These are phyloP conservation scores for Dactylellina haptotyla DNA, from an alignment of 2,329 filamentous ascomycete species.

Conservation along the genomic window DNA sequence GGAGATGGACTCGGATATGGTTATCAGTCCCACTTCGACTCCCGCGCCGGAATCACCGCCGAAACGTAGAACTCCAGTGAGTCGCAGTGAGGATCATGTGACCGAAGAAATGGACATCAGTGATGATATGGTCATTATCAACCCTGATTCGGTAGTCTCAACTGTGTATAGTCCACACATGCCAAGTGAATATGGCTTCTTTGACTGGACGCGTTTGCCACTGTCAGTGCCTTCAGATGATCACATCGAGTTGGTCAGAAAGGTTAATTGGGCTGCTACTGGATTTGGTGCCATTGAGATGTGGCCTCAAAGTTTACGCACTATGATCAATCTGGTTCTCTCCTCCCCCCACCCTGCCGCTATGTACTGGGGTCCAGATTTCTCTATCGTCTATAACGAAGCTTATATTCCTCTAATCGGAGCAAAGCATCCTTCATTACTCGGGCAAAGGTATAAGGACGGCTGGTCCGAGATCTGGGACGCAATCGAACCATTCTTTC, in stretches of 20 bases:
- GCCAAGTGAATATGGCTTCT: constrained; percentile 64
- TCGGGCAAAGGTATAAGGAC: constrained; percentile 74
- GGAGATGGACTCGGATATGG: constrained; percentile 37
- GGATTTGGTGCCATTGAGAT: constrained; percentile 77
- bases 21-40: constrained; percentile 33
- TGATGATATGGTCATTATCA: constrained; percentile 11
- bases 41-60: constrained; percentile 5
- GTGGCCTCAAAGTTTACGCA: constrained; percentile 77
- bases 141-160: not conserved
- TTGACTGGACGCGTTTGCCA: constrained; percentile 83
- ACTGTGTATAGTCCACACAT: constrained; percentile 47
- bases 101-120: constrained; percentile 40
- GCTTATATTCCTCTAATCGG: constrained; percentile 77
- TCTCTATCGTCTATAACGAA: constrained; percentile 77
- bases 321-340: constrained; percentile 85
- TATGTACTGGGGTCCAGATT: constrained; percentile 81
- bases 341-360: constrained; percentile 77
- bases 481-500: constrained; percentile 74
- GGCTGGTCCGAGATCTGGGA: constrained; percentile 81
- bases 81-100: not conserved
- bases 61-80: not conserved
- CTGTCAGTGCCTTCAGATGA: constrained; percentile 71
- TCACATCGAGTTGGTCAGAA: constrained; percentile 78
- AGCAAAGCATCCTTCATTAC: constrained; percentile 77
- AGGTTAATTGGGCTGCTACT: constrained; percentile 77